These are phyloP conservation scores for Botrytis fragariae DNA, from an alignment of 2,329 filamentous ascomycete genomes.

Conservation along the genomic window DNA sequence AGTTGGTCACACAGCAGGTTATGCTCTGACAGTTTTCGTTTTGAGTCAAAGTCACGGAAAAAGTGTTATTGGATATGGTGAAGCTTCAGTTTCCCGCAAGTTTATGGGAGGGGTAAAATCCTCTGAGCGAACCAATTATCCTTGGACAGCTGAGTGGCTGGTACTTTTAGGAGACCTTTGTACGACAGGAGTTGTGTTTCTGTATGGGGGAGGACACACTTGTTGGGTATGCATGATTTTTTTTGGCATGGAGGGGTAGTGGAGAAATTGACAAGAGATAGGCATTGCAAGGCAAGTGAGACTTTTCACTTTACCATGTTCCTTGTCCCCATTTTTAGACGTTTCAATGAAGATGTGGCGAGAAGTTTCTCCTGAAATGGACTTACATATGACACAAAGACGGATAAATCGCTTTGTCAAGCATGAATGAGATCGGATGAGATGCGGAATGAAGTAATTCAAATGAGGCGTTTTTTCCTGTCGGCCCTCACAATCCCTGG, in stretches of 20 bases:
- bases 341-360: background rate
- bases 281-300: background rate
- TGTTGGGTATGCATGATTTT: background rate
- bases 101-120: background rate
- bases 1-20: background rate
- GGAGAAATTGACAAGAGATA: background rate
- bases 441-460: background rate
- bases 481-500: background rate
- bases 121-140: conserved; percentile 1
- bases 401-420: background rate
- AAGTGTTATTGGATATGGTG: background rate
- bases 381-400: background rate
- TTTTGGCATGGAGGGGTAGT: background rate
- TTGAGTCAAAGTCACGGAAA: background rate
- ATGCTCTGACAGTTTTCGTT: background rate
- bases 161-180: background rate
- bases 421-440: background rate
- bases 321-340: background rate
- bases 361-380: background rate
- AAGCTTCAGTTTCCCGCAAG: conserved; percentile 1
- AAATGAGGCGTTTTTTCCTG: background rate
- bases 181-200: background rate
- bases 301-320: background rate
- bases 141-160: conserved; percentile 15
- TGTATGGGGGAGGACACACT: background rate